Conservation (phyloP, 1,284 basidiomycete genomes). For the Trichosporon coremiiforme region DNA sequence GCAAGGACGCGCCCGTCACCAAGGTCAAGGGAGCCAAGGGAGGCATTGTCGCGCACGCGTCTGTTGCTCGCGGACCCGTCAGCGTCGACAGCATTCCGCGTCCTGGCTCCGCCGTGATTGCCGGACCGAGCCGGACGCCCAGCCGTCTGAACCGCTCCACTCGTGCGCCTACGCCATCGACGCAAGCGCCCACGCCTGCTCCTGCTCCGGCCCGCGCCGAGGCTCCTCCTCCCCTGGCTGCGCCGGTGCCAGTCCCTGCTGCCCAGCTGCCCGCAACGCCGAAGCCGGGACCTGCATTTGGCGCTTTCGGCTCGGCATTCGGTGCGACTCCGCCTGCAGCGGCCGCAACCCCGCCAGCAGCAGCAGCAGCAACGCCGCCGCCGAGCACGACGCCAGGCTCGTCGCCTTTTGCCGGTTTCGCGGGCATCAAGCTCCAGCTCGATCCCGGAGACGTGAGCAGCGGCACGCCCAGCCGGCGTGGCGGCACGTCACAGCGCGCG, state of each 20-base stretch:
- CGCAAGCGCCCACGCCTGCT: slow-evolving; percentile 18
- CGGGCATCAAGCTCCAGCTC: slow-evolving; percentile 38
- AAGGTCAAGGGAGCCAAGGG: slow-evolving; percentile 17
- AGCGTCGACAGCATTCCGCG: slow-evolving; percentile 28
- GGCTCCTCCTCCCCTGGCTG: neutral
- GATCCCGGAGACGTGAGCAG: slow-evolving; percentile 33
- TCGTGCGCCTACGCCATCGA: slow-evolving; percentile 31
- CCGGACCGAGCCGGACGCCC: slow-evolving; percentile 7
- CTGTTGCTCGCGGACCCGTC: slow-evolving; percentile 29
- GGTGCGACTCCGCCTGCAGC: neutral
- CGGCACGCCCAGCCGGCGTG: slow-evolving; percentile 17
- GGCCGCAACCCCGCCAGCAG: slow-evolving; percentile 10
- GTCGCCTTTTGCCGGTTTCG: slow-evolving; percentile 28
- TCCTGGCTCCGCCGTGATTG: slow-evolving; percentile 20
- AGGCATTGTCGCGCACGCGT: slow-evolving; percentile 30
- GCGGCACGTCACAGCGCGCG: slow-evolving; percentile 2
- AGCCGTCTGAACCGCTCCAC: slow-evolving; percentile 23
- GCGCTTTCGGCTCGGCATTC: neutral
- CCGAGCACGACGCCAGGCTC: slow-evolving; percentile 13
- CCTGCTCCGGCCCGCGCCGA: neutral
- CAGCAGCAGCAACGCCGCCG: slow-evolving; percentile 6
- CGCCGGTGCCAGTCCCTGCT: neutral
- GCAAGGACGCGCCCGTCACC: slow-evolving; percentile 22
- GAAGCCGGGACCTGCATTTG: neutral
- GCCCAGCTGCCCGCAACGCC: neutral